Evolutionary conservation across 345 rosid species (phyloP).

Genomic region (Eutrema yunnanense): DNA sequence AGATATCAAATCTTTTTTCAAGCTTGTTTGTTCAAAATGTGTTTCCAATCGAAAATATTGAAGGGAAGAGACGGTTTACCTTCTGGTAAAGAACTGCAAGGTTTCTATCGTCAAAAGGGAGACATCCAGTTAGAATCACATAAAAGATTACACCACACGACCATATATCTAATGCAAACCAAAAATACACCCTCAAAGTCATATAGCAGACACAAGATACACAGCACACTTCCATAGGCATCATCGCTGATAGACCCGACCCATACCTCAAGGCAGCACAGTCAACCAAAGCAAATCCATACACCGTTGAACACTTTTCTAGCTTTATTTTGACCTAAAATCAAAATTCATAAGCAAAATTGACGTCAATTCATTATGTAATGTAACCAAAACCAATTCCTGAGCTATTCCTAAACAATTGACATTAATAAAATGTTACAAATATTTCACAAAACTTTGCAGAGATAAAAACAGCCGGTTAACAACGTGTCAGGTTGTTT

Average conservation of each 20-base stretch:
- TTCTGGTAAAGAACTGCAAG: slow-evolving; percentile 90
- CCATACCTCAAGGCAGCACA: slow-evolving; percentile 89
- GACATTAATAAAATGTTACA: neutral
- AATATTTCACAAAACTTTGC: neutral
- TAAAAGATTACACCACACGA: slow-evolving; percentile 91
- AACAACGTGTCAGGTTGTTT: neutral
- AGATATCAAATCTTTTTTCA: neutral
- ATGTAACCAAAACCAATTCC: neutral
- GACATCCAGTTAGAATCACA: slow-evolving; percentile 76
- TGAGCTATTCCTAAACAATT: neutral
- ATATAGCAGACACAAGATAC: too few species aligned
- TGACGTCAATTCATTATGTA: neutral
- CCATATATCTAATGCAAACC: slow-evolving; percentile 51
- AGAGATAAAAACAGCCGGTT: neutral
- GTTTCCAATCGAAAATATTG: neutral
- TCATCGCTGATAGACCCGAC: slow-evolving; percentile 75
- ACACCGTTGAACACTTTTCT: slow-evolving; percentile 42
- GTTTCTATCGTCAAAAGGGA: slow-evolving; percentile 71
- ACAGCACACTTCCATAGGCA: slow-evolving; percentile 3
- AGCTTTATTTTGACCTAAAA: slow-evolving; percentile 43
- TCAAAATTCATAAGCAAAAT: slow-evolving; percentile 2
- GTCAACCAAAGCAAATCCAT: slow-evolving; percentile 96
- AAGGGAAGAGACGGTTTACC: slow-evolving; percentile 36
- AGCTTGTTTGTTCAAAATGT: neutral
- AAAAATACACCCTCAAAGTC: too few species aligned